These are phyloP conservation scores for Eutrema yunnanense DNA, from an alignment of 345 rosid genomes.

Conservation along the genomic window DNA sequence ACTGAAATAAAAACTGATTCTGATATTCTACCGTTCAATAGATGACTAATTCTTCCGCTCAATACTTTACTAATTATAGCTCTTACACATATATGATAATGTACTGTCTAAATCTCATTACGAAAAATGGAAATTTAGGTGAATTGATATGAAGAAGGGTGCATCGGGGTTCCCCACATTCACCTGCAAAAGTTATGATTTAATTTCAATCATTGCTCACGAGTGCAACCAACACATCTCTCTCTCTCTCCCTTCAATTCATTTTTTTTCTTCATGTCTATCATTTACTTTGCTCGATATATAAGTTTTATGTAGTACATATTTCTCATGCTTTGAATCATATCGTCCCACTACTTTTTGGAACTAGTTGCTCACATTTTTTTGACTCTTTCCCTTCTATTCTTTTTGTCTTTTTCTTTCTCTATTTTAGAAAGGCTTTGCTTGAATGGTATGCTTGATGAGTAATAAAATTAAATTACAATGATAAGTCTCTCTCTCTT, in stretches of 20 bases:
- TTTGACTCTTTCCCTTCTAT: conserved; percentile 19
- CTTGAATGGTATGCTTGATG: not conserved
- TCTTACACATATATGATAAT: not conserved
- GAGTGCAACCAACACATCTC: conserved; percentile 20
- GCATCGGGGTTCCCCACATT: conserved; percentile 26
- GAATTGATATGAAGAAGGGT: conserved; percentile 19
- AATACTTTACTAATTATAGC: not conserved
- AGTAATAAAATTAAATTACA: not conserved
- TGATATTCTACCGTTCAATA: not conserved
- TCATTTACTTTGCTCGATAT: conserved; percentile 12
- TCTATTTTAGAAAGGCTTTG: conserved; percentile 1
- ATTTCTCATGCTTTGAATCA: conserved; percentile 27
- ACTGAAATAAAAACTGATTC: not conserved
- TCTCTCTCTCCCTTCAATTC: conserved; percentile 2
- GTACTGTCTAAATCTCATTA: not conserved
- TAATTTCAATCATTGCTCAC: conserved; percentile 31
- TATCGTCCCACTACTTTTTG: conserved; percentile 27
- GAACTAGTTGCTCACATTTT: conserved; percentile 21
- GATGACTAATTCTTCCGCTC: not conserved
- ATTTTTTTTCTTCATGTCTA: not conserved
- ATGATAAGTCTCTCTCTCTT: not conserved
- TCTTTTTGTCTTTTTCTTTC: conserved; percentile 25
- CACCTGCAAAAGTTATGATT: conserved; percentile 32
- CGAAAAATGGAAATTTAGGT: conserved; percentile 12
- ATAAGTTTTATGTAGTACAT: not conserved